Evolutionary conservation across 208 protist species (phyloP), one percentile per base, ranked within the genome.

Genomic region (Trypanosoma lewisi): DNA sequence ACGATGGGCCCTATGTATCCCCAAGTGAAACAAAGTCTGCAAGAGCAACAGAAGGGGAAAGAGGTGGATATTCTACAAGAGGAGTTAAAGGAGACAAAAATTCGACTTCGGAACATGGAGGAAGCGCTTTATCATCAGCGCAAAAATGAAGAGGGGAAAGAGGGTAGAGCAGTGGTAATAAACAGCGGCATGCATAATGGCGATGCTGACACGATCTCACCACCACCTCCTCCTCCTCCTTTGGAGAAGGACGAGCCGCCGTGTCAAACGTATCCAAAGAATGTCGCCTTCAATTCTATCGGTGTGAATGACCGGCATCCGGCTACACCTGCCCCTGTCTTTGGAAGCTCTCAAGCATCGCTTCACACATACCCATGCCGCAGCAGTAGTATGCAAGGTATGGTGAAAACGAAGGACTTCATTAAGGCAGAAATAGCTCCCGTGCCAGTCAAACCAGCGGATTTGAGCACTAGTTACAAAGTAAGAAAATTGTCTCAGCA

Each of bases 41-140:
- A 14, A 16, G 34, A 71, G 48, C 44, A 62, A 25, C 33, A 45
- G 27, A 36, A 52, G 14, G 36, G 65, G 25, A 14, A 60, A 52
- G 8, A 51, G 23, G 21, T 66, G 0, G 57, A 69, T 23, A 36
- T 30, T 39, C 41, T 78, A 16, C 61, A 73, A 25, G 41, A 57
- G 12, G 62, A 68, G 31, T 49, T 78, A 4, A 60, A 60, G 17
- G 17, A n/a, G 3, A 68, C 66, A 8, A 50, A 57, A n/a, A 54
- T 33, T 17, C 49, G 62, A 7, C 28, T 78, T 19, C 59, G 37
- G 6, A 49, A 59, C 11, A 68, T 78, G 61, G 66, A 73, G 54
- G 52, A 55, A 25, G 45, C 48, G 27, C 31, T 77, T 2, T 14
- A 16, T n/a, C 47, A 34, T 1, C 33, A 34, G 19, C 28, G n/a